phyloP scores from a whole-genome alignment of 208 protist genomes.

The Acanthamoeba triangularis region DNA sequence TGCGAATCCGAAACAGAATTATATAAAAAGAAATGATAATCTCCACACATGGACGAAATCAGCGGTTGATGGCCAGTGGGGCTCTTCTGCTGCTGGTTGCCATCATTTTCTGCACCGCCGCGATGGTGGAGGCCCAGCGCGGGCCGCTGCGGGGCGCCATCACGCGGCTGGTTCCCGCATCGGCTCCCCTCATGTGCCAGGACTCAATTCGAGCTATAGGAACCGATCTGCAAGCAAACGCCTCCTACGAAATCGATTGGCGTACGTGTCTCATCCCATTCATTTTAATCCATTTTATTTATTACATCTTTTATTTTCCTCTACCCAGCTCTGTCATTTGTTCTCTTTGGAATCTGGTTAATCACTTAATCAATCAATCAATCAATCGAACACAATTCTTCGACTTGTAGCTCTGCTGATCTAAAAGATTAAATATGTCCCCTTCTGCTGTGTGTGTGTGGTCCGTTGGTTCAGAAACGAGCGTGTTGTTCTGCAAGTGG shows the following conservation, averaged over 20 bases:
- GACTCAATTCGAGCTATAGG: not conserved
- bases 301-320: not conserved
- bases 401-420: too few relatives aligned
- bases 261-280: not conserved
- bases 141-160: not conserved
- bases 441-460: too few relatives aligned
- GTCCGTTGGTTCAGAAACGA: too few relatives aligned
- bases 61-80: too few relatives aligned
- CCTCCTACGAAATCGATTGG: conserved; percentile 21
- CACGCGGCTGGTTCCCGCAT: not conserved
- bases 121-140: not conserved
- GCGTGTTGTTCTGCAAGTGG: not conserved
- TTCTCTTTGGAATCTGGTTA: too few relatives aligned
- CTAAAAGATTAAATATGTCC: too few relatives aligned
- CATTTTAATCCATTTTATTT: not conserved
- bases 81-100: too few relatives aligned
- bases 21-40: too few relatives aligned
- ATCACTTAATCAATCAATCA: not conserved
- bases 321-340: too few relatives aligned
- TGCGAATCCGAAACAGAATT: too few relatives aligned
- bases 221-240: not conserved
- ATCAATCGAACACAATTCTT: not conserved
- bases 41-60: too few relatives aligned
- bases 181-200: not conserved
- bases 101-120: too few relatives aligned